These are phyloP conservation scores for Mikania micrantha DNA, from an alignment of 129 eudicot species.

Conservation along the genomic window DNA sequence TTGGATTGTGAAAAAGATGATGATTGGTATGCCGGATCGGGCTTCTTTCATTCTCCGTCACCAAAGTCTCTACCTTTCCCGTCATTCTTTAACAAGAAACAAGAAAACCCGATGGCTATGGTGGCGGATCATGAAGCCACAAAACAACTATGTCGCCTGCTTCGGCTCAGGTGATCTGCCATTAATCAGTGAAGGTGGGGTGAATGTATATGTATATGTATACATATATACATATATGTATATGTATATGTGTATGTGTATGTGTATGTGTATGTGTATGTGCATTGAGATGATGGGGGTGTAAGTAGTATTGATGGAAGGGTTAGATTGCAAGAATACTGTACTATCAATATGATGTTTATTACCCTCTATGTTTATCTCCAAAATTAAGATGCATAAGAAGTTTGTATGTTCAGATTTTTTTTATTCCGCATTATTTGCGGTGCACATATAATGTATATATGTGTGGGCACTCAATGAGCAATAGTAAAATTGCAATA, in stretches of 20 bases:
- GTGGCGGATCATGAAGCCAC: slow-evolving; percentile 32
- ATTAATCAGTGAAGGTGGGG: slow-evolving; percentile 16
- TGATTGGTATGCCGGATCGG: slow-evolving; percentile 49
- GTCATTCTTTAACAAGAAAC: slow-evolving; percentile 45
- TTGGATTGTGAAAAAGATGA: slow-evolving; percentile 2
- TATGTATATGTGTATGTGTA: too few species aligned
- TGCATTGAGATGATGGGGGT: slow-evolving; percentile 11
- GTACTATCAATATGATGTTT: slow-evolving; percentile 17
- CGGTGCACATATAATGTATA: too few species aligned
- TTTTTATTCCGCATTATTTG: too few species aligned
- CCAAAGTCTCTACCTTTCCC: slow-evolving; percentile 48
- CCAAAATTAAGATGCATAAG: slow-evolving; percentile 4
- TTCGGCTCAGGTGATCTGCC: slow-evolving; percentile 38
- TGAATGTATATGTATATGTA: slow-evolving; percentile 6
- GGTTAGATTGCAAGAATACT: slow-evolving; percentile 20
- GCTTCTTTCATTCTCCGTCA: slow-evolving; percentile 42
- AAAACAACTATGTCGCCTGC: slow-evolving; percentile 36
- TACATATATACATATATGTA: too few species aligned
- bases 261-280: background rate
- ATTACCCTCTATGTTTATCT: slow-evolving; percentile 7
- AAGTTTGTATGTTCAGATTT: background rate
- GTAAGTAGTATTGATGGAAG: slow-evolving; percentile 14
- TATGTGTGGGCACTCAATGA: too few species aligned
- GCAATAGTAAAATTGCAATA: too few species aligned
- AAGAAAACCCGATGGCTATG: slow-evolving; percentile 3